A percentile compares a stretch with the other conserved stretches of the same genome.
Evolutionary conservation across 768 basidiomycete species (phyloP).

Genomic region (Chalciporus piperatus): DNA sequence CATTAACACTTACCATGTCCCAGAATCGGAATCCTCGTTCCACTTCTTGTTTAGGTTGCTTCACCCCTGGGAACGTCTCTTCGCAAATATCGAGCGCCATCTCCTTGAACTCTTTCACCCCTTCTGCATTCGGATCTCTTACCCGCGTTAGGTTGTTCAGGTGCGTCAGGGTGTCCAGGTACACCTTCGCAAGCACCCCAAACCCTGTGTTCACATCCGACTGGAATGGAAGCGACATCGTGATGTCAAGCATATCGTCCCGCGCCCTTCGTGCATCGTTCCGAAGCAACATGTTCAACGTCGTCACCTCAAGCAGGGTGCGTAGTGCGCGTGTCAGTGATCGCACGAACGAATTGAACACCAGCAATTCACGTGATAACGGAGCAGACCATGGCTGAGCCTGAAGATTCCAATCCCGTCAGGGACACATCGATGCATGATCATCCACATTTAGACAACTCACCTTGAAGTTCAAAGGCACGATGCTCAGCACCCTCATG

Average conservation of each 20-base stretch:
- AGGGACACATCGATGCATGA: constrained; percentile 1
- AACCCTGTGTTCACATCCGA: constrained; percentile 97
- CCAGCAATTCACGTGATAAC: constrained; percentile 90
- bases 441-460: constrained; percentile 22
- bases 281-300: constrained; percentile 90
- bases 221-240: constrained; percentile 92
- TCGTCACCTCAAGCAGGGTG: constrained; percentile 85
- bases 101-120: constrained; percentile 78
- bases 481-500: constrained; percentile 94
- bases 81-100: constrained; percentile 91
- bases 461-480: constrained; percentile 93
- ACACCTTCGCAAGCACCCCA: constrained; percentile 95
- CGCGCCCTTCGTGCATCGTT: constrained; percentile 82
- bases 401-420: constrained; percentile 39
- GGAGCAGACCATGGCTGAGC: constrained; percentile 93
- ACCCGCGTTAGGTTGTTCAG: constrained; percentile 79
- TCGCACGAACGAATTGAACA: constrained; percentile 97
- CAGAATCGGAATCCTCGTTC: constrained; percentile 98
- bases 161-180: constrained; percentile 89
- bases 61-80: constrained; percentile 92
- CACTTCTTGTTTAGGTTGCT: constrained; percentile 81
- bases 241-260: constrained; percentile 90
- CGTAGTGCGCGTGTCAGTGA: constrained; percentile 88
- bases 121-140: constrained; percentile 72
- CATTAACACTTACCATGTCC: constrained; percentile 76